Base-by-base conservation (phyloP, 805 yeast genomes). In the Yarrowia osloensis region DNA sequence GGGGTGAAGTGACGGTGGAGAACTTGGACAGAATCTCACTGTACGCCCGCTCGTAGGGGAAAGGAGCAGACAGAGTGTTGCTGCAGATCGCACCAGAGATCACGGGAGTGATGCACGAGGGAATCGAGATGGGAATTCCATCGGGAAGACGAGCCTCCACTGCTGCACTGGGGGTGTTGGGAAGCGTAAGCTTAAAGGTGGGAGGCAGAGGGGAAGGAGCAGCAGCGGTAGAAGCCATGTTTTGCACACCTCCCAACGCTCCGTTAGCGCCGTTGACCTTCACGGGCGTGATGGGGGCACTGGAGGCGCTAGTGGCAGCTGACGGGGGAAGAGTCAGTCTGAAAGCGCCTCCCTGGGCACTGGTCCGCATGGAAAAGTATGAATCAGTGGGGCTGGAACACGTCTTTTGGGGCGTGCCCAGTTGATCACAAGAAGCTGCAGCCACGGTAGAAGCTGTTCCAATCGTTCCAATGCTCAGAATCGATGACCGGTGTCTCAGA, bases 1-100 rank as follows among this genome's bases (percentile, higher is more conserved):
- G 40, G 2, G 75, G 75, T 9, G 75, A 73, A 8, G 74, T 72
- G 7, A 63, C 66, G 1, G 69, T 68, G 1, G 75, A 73, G 17
- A 73, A 66, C 59, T 69, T 67, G 22, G 67, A 66, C 55, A 73
- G 69, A 19, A 71, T 54, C 46, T 70, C 62, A 29, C 66, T 63
- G 54, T 73, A 73, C 7, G 75, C 74, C 7, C 72, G 69, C 42
- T 73, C 74, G 63, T 67, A 70, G 21, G 67, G 67, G 61, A 49
- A 63, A 5, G 67, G 55, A 15, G 65, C 46, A 17, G 67, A 28
- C 21, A 42, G 49, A 5, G 54, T 44, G 54, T 61, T 61, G 54
- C 44, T 61, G 54, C 54, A 33, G n/a, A 61, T 44, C 17, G 66
- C 65, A 2, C 50, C 62, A 0, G 67, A 42, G 8, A 62, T 31